phyloP scores from a whole-genome alignment of 176 grass and related monocot species.

The Rhynchospora pubera region DNA sequence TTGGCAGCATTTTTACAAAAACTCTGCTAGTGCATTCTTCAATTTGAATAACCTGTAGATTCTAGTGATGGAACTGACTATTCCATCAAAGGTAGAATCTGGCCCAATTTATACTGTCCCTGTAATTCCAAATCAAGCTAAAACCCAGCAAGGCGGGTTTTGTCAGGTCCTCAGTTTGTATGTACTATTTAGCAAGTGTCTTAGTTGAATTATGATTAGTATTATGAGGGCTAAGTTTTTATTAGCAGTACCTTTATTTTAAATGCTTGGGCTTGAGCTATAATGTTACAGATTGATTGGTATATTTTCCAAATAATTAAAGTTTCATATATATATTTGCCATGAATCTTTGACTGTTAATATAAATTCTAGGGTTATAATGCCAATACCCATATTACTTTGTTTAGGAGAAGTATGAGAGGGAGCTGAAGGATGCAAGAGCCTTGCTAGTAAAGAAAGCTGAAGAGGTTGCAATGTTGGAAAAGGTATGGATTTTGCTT shows the following conservation, averaged over 20 bases:
- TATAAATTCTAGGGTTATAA: constrained; percentile 5
- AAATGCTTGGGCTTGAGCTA: background rate
- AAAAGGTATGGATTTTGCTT: constrained; percentile 48
- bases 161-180: background rate
- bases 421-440: constrained; percentile 83
- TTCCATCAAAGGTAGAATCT: background rate
- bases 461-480: constrained; percentile 82
- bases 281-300: background rate
- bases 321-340: background rate
- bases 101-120: background rate
- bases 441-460: constrained; percentile 68
- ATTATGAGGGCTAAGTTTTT: background rate
- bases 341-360: background rate
- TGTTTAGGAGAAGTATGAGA: constrained; percentile 88
- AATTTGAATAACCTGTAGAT: background rate
- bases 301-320: background rate
- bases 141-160: background rate
- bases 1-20: background rate
- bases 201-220: background rate
- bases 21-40: background rate
- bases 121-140: background rate
- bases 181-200: background rate
- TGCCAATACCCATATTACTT: constrained; percentile 11
- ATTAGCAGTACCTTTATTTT: background rate
- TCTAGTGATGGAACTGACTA: background rate